Conservation (phyloP, 208 protist genomes). For the Leishmania gerbilli region DNA sequence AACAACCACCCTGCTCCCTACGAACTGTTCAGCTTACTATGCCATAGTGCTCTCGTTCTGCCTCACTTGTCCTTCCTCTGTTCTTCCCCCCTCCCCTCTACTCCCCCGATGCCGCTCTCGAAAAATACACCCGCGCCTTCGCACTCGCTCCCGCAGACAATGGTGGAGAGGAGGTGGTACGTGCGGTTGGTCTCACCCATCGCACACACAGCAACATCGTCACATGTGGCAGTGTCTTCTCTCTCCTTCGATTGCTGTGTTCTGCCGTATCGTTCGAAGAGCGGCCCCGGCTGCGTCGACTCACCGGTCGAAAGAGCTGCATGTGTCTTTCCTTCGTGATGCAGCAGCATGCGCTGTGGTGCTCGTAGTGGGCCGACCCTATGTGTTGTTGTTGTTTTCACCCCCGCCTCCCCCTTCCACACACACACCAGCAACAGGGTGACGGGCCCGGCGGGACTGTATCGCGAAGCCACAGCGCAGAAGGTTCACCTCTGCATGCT, state of each 20-base stretch:
- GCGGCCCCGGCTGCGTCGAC: not conserved
- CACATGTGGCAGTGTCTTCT: not conserved
- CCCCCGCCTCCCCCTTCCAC: conserved; percentile 24
- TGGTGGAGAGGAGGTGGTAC: not conserved
- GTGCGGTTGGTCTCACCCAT: not conserved
- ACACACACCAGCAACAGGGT: conserved; percentile 29
- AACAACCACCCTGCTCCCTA: not conserved
- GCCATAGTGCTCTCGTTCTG: not conserved
- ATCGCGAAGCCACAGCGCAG: conserved; percentile 40
- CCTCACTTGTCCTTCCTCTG: not conserved
- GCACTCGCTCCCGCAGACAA: not conserved
- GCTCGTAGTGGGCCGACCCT: not conserved
- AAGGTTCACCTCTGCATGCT: conserved; percentile 51
- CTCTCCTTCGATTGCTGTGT: not conserved
- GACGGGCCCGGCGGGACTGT: conserved; percentile 44
- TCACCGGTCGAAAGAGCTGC: not conserved
- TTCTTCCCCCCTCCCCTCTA: not conserved
- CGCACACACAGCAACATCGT: not conserved
- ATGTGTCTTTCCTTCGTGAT: not conserved
- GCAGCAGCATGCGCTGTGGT: not conserved
- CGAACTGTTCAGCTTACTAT: not conserved
- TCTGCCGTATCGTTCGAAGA: not conserved
- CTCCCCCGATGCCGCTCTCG: not conserved
- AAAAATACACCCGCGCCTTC: not conserved
- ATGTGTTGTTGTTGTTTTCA: conserved; percentile 21